A percentile compares a stretch with the other conserved stretches of the same genome.
phyloP scores from a whole-genome alignment of 1,284 basidiomycete species.

The Trichosporon faecale region DNA sequence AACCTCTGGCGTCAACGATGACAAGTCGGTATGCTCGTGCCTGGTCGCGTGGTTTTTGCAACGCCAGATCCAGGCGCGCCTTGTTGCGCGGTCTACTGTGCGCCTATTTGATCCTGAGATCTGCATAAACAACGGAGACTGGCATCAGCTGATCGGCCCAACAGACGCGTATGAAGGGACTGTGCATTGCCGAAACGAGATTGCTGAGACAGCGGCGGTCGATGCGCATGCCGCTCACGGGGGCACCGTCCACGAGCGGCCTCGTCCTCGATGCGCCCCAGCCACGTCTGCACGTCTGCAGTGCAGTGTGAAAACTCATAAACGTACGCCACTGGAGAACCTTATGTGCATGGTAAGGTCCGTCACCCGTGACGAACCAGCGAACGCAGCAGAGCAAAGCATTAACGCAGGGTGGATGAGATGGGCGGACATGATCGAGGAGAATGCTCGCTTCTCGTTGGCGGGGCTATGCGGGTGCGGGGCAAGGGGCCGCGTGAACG shows the following conservation, averaged over 20 bases:
- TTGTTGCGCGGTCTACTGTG: neutral
- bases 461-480: neutral
- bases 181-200: neutral
- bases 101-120: neutral
- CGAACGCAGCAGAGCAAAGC: neutral
- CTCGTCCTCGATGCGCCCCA: neutral
- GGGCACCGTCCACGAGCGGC: too few species aligned
- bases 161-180: neutral
- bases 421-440: neutral
- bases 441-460: neutral
- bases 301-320: neutral
- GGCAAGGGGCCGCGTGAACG: neutral
- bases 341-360: neutral
- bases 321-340: neutral
- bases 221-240: neutral
- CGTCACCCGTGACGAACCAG: neutral
- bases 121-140: neutral
- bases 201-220: neutral
- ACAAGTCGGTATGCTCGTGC: conserved; percentile 26
- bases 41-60: neutral
- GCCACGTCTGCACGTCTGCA: too few species aligned
- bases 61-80: neutral
- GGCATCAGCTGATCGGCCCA: neutral
- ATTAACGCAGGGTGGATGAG: neutral
- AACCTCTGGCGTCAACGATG: conserved; percentile 24